A percentile compares a stretch with the other conserved stretches of the same genome.
phyloP scores from a whole-genome alignment of 306 rosid genomes.

The Vigna reflexopilosa region DNA sequence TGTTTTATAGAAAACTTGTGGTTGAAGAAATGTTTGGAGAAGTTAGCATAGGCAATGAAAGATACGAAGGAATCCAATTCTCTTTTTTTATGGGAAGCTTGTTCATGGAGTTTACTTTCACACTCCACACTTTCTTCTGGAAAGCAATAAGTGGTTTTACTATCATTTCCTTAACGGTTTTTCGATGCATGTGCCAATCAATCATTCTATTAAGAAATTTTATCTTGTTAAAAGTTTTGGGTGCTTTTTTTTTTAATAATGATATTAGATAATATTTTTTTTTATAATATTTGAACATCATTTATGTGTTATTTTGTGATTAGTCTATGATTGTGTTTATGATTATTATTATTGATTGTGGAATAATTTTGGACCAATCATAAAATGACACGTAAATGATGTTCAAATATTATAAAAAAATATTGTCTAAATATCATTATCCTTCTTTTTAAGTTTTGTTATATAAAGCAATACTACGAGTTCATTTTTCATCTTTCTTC shows the following conservation, averaged over 20 bases:
- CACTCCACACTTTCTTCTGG: constrained; percentile 28
- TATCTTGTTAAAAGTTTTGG: constrained; percentile 11
- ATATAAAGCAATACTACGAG: neutral
- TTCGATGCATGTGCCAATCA: constrained; percentile 51
- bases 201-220: constrained; percentile 49
- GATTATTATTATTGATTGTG: too few relatives aligned
- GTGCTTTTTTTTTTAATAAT: neutral
- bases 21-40: constrained; percentile 36
- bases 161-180: constrained; percentile 47
- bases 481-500: neutral
- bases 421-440: too few relatives aligned
- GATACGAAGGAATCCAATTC: constrained; percentile 25
- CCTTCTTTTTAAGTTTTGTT: neutral
- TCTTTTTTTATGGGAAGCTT: neutral
- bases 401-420: too few relatives aligned
- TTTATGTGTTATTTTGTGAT: too few relatives aligned
- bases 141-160: constrained; percentile 2
- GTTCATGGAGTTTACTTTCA: constrained; percentile 34
- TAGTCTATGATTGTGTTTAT: too few relatives aligned
- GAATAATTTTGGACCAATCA: too few relatives aligned
- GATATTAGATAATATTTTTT: too few relatives aligned
- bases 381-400: too few relatives aligned
- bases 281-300: too few relatives aligned
- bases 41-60: neutral
- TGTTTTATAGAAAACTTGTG: constrained; percentile 18